Percentiles rank a stretch among this genome's conserved stretches.
Conservation (phyloP, 2,329 filamentous ascomycete genomes). For the Aspergillus sp. region DNA sequence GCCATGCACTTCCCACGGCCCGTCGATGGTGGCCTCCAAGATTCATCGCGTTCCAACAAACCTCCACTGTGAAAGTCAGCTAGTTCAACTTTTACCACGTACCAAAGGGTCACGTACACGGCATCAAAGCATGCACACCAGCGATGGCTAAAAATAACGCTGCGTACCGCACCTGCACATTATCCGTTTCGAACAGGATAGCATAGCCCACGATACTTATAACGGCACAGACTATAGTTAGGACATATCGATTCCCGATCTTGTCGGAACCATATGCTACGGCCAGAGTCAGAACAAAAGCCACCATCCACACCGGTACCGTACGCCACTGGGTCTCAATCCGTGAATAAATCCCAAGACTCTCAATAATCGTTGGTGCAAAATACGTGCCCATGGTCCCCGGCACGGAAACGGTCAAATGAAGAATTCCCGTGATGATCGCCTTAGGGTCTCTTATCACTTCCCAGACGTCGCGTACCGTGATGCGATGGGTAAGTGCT, state of each 20-base stretch:
- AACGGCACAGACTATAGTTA: constrained; percentile 21
- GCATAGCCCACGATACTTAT: constrained; percentile 25
- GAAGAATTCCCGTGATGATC: constrained; percentile 46
- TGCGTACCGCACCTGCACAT: constrained; percentile 20
- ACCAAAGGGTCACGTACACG: constrained; percentile 9
- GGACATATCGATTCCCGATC: constrained; percentile 23
- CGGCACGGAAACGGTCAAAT: constrained; percentile 42
- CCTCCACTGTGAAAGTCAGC: constrained; percentile 13
- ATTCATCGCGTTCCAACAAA: constrained; percentile 53
- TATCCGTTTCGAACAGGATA: constrained; percentile 19
- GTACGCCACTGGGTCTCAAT: constrained; percentile 50
- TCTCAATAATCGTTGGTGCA: constrained; percentile 41
- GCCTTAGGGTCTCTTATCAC: constrained; percentile 47
- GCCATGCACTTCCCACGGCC: constrained; percentile 44
- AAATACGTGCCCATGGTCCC: constrained; percentile 43
- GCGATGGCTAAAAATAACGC: constrained; percentile 20
- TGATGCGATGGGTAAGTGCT: constrained; percentile 40
- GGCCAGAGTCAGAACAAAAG: constrained; percentile 26
- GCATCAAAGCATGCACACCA: constrained; percentile 17
- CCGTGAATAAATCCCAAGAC: constrained; percentile 38
- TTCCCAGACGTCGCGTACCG: constrained; percentile 34
- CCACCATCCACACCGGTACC: constrained; percentile 40
- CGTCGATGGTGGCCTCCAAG: constrained; percentile 46
- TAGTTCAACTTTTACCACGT: background rate
- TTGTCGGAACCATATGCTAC: constrained; percentile 22